Percentiles rank a stretch among this genome's conserved stretches.
Conservation (phyloP, 2,329 filamentous ascomycete genomes). For the Amauroascus niger region DNA sequence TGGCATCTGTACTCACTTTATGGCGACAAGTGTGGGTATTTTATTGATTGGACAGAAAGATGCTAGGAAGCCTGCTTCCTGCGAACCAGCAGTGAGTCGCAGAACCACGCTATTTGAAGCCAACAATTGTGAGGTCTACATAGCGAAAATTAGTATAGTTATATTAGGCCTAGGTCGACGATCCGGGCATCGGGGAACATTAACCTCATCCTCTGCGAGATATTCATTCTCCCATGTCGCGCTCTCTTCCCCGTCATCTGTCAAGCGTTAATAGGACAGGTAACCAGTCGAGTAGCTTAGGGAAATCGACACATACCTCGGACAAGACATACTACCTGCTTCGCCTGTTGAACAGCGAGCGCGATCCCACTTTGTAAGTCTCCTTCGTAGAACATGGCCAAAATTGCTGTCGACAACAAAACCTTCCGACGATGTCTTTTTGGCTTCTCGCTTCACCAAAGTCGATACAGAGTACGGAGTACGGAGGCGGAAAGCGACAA, state of each 20-base stretch:
- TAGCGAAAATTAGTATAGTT: background rate
- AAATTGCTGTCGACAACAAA: conserved; percentile 7
- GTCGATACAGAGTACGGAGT: background rate
- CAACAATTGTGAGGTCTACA: conserved; percentile 49
- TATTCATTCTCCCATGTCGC: conserved; percentile 63
- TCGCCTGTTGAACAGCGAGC: conserved; percentile 61
- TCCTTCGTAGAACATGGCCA: conserved; percentile 71
- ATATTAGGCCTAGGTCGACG: background rate
- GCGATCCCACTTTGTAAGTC: conserved; percentile 72
- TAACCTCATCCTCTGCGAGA: conserved; percentile 46
- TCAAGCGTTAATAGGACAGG: background rate
- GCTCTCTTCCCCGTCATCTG: conserved; percentile 63
- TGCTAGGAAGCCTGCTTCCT: conserved; percentile 70
- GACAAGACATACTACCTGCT: conserved; percentile 77
- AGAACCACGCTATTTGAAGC: conserved; percentile 57
- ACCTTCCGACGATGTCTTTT: too few species aligned
- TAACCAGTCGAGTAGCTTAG: background rate
- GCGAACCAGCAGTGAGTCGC: conserved; percentile 59
- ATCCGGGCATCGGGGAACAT: conserved; percentile 12
- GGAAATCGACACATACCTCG: conserved; percentile 47
- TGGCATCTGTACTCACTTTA: conserved; percentile 46
- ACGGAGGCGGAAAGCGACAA: too few species aligned
- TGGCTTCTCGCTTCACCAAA: background rate
- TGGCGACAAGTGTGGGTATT: conserved; percentile 59
- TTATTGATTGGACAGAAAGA: conserved; percentile 73